Evolutionary conservation across 805 yeast species (phyloP), one percentile per base, ranked within the genome.

Genomic region (Candida chauliodis): DNA sequence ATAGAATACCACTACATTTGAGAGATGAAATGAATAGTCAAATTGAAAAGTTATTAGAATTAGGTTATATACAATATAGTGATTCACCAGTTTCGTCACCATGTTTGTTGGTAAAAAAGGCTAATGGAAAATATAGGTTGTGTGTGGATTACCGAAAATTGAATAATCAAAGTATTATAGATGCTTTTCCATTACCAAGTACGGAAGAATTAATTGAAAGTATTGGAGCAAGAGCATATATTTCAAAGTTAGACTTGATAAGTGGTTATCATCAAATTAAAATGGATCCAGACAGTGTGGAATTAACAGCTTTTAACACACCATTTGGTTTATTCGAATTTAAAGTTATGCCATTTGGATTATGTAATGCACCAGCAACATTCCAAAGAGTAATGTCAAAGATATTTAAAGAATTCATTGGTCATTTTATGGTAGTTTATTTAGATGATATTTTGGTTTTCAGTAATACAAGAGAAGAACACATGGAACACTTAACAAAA

Each of bases 301-400:
- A 25, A n/a, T 48, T 52, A 21, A 53, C 56, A 7, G 51, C 59
- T 15, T 55, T 56, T 27, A 19, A 17, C 5, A 45, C 55, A 0
- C 41, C 21, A 2, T 6, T 14, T 7, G 61, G 57, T 8, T 39
- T 41, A 5, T 52, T 36, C 34, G 47, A 55, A 30, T 56, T 45
- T 41, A 34, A 21, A 1, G 58, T 50, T 5, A 50, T 55, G 55
- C 59, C 56, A 1, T 53, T 55, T 36, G 61, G 59, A 1, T 34
- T 51, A 29, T 22, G 42, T 9, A 52, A 49, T 34, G 59, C 56
- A 1, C 59, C 60, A 1, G 50, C 53, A 1, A 38, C 49, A 3
- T 55, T 57, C 30, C 58, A 53, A 34, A 11, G 31, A 13, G 18
- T 18, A 8, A 40, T 40, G 37, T 25, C 33, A 19, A 16, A 6